phyloP scores from a whole-genome alignment of 1,139 yeast species.

The Yamadazyma dushanensis region DNA sequence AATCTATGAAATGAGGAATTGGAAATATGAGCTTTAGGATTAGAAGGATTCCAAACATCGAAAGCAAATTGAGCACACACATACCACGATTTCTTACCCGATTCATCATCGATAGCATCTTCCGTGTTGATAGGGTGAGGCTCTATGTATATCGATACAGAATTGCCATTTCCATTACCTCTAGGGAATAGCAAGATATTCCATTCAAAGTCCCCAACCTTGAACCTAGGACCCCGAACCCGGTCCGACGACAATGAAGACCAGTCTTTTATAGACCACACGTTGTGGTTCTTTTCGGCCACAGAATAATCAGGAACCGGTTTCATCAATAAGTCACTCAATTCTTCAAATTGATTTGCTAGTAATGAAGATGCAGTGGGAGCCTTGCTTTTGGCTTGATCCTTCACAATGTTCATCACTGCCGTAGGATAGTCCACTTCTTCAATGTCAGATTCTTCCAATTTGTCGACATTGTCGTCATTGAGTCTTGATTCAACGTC shows the following conservation, averaged over 20 bases:
- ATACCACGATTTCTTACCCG: slow-evolving; percentile 56
- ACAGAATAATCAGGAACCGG: slow-evolving; percentile 47
- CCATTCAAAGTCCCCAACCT: slow-evolving; percentile 73
- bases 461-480: neutral
- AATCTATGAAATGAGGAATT: slow-evolving; percentile 82
- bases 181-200: slow-evolving; percentile 74
- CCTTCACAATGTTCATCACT: neutral
- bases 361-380: slow-evolving; percentile 18
- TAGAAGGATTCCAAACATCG: slow-evolving; percentile 79
- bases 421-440: neutral
- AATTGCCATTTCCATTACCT: slow-evolving; percentile 54
- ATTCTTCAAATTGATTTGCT: slow-evolving; percentile 32
- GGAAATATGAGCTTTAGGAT: slow-evolving; percentile 60
- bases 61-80: slow-evolving; percentile 90
- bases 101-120: slow-evolving; percentile 32
- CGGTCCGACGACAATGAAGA: slow-evolving; percentile 46
- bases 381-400: neutral
- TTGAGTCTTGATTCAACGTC: slow-evolving; percentile 1
- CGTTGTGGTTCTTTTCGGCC: slow-evolving; percentile 42
- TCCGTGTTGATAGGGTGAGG: slow-evolving; percentile 48
- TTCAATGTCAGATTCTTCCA: slow-evolving; percentile 1
- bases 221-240: slow-evolving; percentile 55
- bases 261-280: slow-evolving; percentile 82
- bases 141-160: slow-evolving; percentile 65
- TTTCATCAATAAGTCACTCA: slow-evolving; percentile 36